Evolutionary conservation across 2,329 filamentous ascomycete genomes (phyloP).

Genomic region (Penicillium sp.): DNA sequence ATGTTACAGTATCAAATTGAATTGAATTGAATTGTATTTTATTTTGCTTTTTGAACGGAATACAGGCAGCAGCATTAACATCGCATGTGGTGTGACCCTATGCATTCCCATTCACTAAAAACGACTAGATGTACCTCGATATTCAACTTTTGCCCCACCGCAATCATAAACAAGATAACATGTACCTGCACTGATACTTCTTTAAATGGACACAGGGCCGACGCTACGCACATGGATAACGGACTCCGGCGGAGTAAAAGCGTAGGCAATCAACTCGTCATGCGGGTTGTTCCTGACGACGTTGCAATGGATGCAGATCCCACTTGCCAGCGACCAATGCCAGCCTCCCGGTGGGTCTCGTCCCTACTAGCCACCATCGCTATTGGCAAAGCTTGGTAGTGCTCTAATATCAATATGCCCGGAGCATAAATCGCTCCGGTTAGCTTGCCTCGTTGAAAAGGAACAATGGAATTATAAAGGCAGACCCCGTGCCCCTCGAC

Average conservation of each 20-base stretch:
- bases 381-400: conserved; percentile 2
- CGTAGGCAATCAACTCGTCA: conserved; percentile 6
- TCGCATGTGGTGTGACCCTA: not conserved
- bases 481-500: too few species aligned
- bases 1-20: too few species aligned
- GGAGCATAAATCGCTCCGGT: not conserved
- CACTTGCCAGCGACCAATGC: conserved; percentile 3
- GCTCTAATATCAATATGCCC: not conserved
- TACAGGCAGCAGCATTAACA: not conserved
- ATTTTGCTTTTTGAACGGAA: too few species aligned
- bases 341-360: not conserved
- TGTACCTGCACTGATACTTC: too few species aligned
- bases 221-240: not conserved
- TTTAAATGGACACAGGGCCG: not conserved
- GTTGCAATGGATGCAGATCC: conserved; percentile 12
- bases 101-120: not conserved
- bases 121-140: not conserved
- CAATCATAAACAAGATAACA: not conserved
- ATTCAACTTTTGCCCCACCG: not conserved
- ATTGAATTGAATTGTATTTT: too few species aligned
- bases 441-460: not conserved
- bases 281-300: conserved; percentile 11
- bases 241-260: conserved; percentile 3
- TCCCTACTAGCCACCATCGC: not conserved
- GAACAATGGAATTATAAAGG: not conserved